A percentile compares a stretch with the other conserved stretches of the same genome.
phyloP scores from a whole-genome alignment of 2,329 filamentous ascomycete genomes.

The Epicoccum sorghinum region DNA sequence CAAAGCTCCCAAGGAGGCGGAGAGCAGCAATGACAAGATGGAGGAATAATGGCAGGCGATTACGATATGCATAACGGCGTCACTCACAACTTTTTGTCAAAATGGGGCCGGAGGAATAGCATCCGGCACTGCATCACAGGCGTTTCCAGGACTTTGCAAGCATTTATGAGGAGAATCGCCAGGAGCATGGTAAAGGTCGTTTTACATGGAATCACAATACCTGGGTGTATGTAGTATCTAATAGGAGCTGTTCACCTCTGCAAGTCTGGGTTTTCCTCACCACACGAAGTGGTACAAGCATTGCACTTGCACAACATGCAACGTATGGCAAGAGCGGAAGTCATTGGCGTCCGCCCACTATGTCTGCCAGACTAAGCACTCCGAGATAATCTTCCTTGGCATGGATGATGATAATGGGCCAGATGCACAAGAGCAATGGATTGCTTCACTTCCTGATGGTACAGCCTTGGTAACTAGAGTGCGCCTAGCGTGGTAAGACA shows the following conservation, averaged over 20 bases:
- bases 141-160: background rate
- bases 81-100: background rate
- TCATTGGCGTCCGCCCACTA: no score
- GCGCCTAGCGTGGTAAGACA: no score
- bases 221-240: background rate
- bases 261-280: background rate
- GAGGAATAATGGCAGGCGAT: slow-evolving; percentile 30
- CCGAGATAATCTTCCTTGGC: no score
- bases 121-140: background rate
- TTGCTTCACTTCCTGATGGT: no score
- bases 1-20: slow-evolving; percentile 34
- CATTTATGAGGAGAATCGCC: background rate
- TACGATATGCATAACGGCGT: background rate
- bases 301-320: no score
- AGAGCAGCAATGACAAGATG: slow-evolving; percentile 30
- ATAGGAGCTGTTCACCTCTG: background rate
- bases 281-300: no score
- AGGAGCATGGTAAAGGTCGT: no score
- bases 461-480: no score
- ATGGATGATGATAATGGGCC: no score
- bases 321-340: no score
- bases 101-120: background rate
- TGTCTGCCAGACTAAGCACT: no score
- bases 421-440: no score
- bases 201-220: background rate